phyloP scores from a whole-genome alignment of 73 alveolate genomes.

The Paraurostyla sp. region DNA sequence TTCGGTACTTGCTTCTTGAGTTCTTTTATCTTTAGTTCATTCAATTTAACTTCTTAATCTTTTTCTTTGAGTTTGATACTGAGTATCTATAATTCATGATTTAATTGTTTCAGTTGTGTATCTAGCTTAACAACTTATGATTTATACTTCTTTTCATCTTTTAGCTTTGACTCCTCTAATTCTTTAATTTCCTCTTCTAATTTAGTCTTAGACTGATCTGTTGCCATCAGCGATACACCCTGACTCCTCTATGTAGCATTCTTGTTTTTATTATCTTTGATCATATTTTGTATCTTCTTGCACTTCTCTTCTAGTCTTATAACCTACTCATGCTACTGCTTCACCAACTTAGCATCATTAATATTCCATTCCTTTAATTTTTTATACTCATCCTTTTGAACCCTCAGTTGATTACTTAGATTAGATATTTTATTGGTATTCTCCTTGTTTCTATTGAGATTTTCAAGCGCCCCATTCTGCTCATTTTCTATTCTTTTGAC shows the following conservation, averaged over 20 bases:
- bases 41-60: constrained; percentile 74
- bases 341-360: constrained; percentile 35
- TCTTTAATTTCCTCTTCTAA: constrained; percentile 57
- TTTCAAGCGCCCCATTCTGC: constrained; percentile 55
- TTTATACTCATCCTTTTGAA: constrained; percentile 53
- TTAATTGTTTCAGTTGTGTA: constrained; percentile 13
- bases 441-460: constrained; percentile 65
- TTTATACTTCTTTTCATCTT: constrained; percentile 65
- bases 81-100: constrained; percentile 51
- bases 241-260: constrained; percentile 18
- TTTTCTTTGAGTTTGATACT: constrained; percentile 72
- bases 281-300: constrained; percentile 41
- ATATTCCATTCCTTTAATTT: constrained; percentile 30
- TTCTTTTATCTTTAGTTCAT: constrained; percentile 73
- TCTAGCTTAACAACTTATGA: constrained; percentile 26
- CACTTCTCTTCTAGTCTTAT: constrained; percentile 71
- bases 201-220: not conserved
- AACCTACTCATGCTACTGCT: constrained; percentile 64
- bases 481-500: constrained; percentile 46
- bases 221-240: constrained; percentile 11
- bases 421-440: constrained; percentile 37
- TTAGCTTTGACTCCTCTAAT: constrained; percentile 50
- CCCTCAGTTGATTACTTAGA: constrained; percentile 62
- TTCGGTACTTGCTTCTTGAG: constrained; percentile 67
- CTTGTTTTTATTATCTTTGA: constrained; percentile 42